Evolutionary conservation across 495 filamentous ascomycete genomes (phyloP), one percentile per base, ranked within the genome.

Genomic region (Penicillium herquei): DNA sequence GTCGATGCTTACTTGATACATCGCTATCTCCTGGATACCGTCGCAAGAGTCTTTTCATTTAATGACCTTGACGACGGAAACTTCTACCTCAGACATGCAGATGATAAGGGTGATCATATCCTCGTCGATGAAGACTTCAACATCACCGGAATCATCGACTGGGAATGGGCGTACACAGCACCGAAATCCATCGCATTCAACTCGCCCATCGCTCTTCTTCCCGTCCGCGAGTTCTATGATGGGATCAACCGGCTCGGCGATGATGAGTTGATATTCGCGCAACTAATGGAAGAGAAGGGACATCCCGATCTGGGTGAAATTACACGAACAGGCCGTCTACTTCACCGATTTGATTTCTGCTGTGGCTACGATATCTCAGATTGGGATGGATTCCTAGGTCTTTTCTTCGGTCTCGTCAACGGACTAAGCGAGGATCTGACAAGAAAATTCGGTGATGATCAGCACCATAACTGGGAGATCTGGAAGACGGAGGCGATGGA

Each of bases 51-150:
- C 11, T 55, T 52, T 18, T 49, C 48, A 9, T 37, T 32, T 10
- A 50, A 55, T 46, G 21, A 41, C 31, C 52, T 60, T 32, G 61
- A 70, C 18, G 67, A 69, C 30, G 65, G 50, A 12, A 59, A 54
- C 35, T 79, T 74, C 56, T 80, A 72, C 49, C 62, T 80, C 7
- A 71, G 69, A 48, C 70, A 80, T 56, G 56, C 59, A 30, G 75
- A 78, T 60, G 70, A 79, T 47, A 78, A 77, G 54, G 75, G 74
- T 1, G 73, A 77, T 48, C 75, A 76, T 44, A 66, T 79, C 34
- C 62, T 82, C 3, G 62, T 79, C 21, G 70, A 81, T 50, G 61
- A 72, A 13, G 58, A 71, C 0, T 75, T 58, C 44, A 70, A 77
- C 39, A 78, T 81, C 48, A 75, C 71, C 2, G 70, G 71, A 13